phyloP scores from a whole-genome alignment of 805 yeast genomes.

The Wickerhamomyces kurtzmanii region DNA sequence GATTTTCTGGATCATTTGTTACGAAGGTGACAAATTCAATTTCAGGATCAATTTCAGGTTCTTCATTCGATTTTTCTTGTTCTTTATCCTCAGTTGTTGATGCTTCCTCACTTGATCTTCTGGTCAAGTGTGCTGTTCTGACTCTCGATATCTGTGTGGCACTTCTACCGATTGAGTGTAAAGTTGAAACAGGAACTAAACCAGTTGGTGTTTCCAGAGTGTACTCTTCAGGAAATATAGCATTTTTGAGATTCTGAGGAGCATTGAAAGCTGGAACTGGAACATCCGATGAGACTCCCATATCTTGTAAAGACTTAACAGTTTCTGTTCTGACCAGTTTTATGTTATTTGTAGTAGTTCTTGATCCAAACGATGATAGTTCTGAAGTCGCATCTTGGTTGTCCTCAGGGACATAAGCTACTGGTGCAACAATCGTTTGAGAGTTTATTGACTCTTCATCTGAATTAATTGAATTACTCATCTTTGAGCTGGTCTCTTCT shows the following conservation, averaged over 20 bases:
- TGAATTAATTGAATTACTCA: constrained; percentile 4
- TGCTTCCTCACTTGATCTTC: constrained; percentile 16
- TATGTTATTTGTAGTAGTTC: constrained; percentile 15
- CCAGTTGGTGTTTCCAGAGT: constrained; percentile 85
- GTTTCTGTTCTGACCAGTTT: constrained; percentile 59
- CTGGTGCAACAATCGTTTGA: constrained; percentile 15
- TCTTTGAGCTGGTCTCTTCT: too few relatives aligned
- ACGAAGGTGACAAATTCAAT: constrained; percentile 79
- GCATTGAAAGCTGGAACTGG: constrained; percentile 49
- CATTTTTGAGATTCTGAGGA: constrained; percentile 42
- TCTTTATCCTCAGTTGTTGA: constrained; percentile 17
- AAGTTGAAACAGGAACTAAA: constrained; percentile 69
- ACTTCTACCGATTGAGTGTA: constrained; percentile 57
- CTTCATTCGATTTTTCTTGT: constrained; percentile 15
- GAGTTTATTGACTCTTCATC: constrained; percentile 16
- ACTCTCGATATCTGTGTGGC: constrained; percentile 23
- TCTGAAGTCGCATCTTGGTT: constrained; percentile 37
- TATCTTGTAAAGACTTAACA: constrained; percentile 50
- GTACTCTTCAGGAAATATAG: constrained; percentile 90
- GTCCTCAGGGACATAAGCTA: constrained; percentile 28
- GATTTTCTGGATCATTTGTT: constrained; percentile 78
- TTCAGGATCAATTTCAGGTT: constrained; percentile 43
- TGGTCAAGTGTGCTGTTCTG: constrained; percentile 23
- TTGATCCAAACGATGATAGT: constrained; percentile 19
- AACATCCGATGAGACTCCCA: constrained; percentile 47